Evolutionary conservation across 1,284 basidiomycete species (phyloP).

Genomic region (Microstroma glucosiphilum): DNA sequence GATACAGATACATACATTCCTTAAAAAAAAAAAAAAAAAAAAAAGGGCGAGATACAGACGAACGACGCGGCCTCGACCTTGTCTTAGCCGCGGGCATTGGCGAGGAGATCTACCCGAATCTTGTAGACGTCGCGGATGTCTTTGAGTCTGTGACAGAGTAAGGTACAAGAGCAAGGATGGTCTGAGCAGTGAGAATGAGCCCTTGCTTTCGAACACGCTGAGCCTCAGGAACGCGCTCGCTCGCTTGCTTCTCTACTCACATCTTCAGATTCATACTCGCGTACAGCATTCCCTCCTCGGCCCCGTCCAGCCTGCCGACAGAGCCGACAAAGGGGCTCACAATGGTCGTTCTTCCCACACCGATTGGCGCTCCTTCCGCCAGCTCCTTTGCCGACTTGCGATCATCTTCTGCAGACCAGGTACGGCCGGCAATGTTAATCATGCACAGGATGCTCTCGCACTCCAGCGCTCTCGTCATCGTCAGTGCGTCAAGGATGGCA

Average conservation of each 20-base stretch:
- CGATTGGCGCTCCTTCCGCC: conserved; percentile 21
- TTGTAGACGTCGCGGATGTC: conserved; percentile 33
- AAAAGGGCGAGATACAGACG: no score
- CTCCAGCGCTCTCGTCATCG: conserved; percentile 35
- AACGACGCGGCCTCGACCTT: no score
- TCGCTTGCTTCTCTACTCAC: background rate
- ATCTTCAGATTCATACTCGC: conserved; percentile 31
- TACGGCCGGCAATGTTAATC: conserved; percentile 45
- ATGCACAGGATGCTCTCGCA: conserved; percentile 39
- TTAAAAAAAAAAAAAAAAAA: no score
- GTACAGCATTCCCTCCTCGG: conserved; percentile 31
- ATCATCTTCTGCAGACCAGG: conserved; percentile 8
- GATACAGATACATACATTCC: no score
- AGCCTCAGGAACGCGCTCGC: no score
- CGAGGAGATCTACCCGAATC: conserved; percentile 30
- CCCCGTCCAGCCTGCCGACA: conserved; percentile 24
- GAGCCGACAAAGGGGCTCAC: conserved; percentile 39
- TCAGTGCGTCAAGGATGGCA: conserved; percentile 21
- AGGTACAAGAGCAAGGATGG: no score
- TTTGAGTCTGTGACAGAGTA: conserved; percentile 7
- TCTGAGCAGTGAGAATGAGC: no score
- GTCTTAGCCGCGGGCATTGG: background rate
- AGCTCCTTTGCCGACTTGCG: background rate
- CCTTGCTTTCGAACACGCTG: no score
- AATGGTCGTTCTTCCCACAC: conserved; percentile 35